Base-by-base conservation (phyloP, 768 basidiomycete species). In the Holtermanniella nyarrowii region DNA sequence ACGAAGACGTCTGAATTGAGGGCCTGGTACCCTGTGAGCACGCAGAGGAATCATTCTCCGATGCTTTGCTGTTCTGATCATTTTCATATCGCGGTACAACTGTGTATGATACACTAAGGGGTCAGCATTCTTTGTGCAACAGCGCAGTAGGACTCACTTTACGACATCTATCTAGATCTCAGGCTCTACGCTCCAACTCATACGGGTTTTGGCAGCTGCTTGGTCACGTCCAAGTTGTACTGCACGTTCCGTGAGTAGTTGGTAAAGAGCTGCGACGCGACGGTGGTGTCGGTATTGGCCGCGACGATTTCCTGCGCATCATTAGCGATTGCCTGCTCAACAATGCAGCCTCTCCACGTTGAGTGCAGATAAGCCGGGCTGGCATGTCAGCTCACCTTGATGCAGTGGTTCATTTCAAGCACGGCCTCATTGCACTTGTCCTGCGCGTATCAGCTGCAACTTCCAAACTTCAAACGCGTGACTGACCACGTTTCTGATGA, bases 241-340 rank as follows among this genome's bases (percentile, higher is more conserved):
- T 85, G 83, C 48, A 90, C 89, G 73, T 96, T 96, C 73, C 88
- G 83, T 57, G 84, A 78, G 70, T 96, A 95, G 69, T 88, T 89
- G 37, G 81, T 81, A 26, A 85, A 79, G 16, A 96, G 76, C 66
- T 88, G 83, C 2, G 90, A 83, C 0, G 89, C 85, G 37, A 80
- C 82, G 63, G 83, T 82, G 42, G 89, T 81, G 26, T 81, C 80
- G 0, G 80, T 76, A 55, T 89, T 87, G 5, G 86, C 86, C 14
- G 80, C 78, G 40, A 86, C 72, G 61, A 89, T 84, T 71, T 88
- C 85, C 85, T 89, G 63, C 13, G 16, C 27, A 26, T 49, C 41
- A 53, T 48, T 39, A 18, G 5, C n/a, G 5, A 11, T 24, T 7
- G 22, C 18, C 45, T 14, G 20, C 21, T 44, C 12, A 12, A 44